Conservation (phyloP, 2,329 filamentous ascomycete genomes). For the Fusarium sp. region DNA sequence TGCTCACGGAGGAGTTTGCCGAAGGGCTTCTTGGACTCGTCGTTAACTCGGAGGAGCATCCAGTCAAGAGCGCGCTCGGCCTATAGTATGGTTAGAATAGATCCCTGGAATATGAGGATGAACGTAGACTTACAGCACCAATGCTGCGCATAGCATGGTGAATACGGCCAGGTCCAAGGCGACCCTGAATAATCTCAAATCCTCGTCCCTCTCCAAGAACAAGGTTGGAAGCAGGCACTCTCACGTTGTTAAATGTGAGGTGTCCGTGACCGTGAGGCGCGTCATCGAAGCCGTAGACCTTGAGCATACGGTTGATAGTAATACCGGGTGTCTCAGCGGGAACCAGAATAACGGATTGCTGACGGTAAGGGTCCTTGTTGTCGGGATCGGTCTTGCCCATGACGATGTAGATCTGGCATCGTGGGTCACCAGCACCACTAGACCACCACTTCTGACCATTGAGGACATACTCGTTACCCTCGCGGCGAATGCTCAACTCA, state of each 20-base stretch:
- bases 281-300: slow-evolving; percentile 95
- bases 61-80: slow-evolving; percentile 93
- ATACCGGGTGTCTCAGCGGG: slow-evolving; percentile 84
- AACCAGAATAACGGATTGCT: slow-evolving; percentile 94
- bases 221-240: slow-evolving; percentile 85
- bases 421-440: slow-evolving; percentile 90
- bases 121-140: slow-evolving; percentile 71
- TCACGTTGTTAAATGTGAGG: slow-evolving; percentile 88
- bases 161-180: slow-evolving; percentile 93
- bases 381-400: slow-evolving; percentile 91
- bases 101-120: rapidly evolving
- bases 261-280: slow-evolving; percentile 98
- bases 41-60: slow-evolving; percentile 95
- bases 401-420: slow-evolving; percentile 93
- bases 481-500: slow-evolving; percentile 81
- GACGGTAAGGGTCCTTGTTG: slow-evolving; percentile 82
- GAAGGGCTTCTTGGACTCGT: slow-evolving; percentile 90
- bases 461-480: slow-evolving; percentile 89
- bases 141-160: slow-evolving; percentile 98
- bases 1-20: slow-evolving; percentile 88
- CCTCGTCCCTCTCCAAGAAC: slow-evolving; percentile 93
- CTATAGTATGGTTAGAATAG: slow-evolving; percentile 49
- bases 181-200: slow-evolving; percentile 98
- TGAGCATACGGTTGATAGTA: slow-evolving; percentile 93
- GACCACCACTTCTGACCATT: slow-evolving; percentile 99